phyloP scores from a whole-genome alignment of 1,284 basidiomycete species.

The Trichosporon sp. region DNA sequence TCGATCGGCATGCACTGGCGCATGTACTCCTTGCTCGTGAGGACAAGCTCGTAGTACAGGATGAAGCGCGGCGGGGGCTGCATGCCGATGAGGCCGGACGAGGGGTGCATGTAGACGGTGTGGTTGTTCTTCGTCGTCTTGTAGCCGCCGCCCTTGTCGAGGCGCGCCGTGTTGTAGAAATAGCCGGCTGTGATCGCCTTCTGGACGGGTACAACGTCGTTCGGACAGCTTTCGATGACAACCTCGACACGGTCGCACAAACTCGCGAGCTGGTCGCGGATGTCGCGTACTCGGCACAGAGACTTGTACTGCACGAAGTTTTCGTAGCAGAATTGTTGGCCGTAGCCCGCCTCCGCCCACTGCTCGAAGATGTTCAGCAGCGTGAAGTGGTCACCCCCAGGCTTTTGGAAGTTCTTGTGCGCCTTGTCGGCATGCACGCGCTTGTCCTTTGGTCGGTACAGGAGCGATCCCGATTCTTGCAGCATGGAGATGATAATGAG shows the following conservation, averaged over 20 bases:
- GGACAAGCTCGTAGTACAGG: conserved; percentile 79
- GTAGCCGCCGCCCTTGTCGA: conserved; percentile 89
- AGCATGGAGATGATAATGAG: conserved; percentile 98
- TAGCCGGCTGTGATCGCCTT: conserved; percentile 93
- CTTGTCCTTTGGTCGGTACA: conserved; percentile 97
- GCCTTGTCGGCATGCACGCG: conserved; percentile 93
- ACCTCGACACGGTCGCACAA: conserved; percentile 97
- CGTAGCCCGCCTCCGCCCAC: conserved; percentile 96
- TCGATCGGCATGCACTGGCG: conserved; percentile 98
- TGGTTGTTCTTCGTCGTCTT: conserved; percentile 90
- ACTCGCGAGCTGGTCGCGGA: conserved; percentile 86
- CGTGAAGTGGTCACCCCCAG: conserved; percentile 98
- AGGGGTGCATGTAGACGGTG: conserved; percentile 94
- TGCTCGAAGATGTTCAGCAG: conserved; percentile 96
- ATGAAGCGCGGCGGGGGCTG: conserved; percentile 88
- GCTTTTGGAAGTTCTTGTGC: conserved; percentile 87
- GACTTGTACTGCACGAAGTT: conserved; percentile 98
- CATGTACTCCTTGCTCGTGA: conserved; percentile 57
- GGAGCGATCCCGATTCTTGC: conserved; percentile 87
- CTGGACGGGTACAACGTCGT: conserved; percentile 89
- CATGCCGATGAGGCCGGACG: conserved; percentile 87
- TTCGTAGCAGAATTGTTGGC: conserved; percentile 86
- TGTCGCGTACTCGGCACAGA: conserved; percentile 86
- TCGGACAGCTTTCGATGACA: conserved; percentile 77
- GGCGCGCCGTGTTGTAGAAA: conserved; percentile 87